These are phyloP conservation scores for Logfia minima DNA, from an alignment of 129 eudicot genomes.

Conservation along the genomic window DNA sequence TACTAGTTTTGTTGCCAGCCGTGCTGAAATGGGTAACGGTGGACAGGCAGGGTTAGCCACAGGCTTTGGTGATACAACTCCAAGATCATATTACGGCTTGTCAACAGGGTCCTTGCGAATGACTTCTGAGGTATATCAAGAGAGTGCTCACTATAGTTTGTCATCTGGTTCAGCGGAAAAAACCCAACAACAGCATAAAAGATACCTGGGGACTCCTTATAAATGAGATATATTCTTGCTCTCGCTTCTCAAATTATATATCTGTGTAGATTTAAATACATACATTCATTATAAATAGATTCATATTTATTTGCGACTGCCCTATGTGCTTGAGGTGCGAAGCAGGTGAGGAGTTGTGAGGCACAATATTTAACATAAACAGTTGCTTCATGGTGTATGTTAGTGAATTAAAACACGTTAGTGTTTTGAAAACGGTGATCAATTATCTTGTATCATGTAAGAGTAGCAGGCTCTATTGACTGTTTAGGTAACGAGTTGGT, in stretches of 20 bases:
- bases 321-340: neutral
- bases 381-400: neutral
- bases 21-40: slow-evolving; percentile 4
- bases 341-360: neutral
- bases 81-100: slow-evolving; percentile 4
- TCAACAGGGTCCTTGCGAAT: slow-evolving; percentile 27
- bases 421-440: neutral
- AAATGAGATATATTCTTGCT: slow-evolving; percentile 45
- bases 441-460: neutral
- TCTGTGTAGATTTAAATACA: neutral
- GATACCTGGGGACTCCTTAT: slow-evolving; percentile 44
- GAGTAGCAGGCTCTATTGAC: neutral
- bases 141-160: slow-evolving; percentile 35
- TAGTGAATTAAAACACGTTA: neutral
- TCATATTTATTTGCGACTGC: neutral
- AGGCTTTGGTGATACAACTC: slow-evolving; percentile 36
- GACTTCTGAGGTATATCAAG: slow-evolving; percentile 38
- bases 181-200: slow-evolving; percentile 46
- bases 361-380: neutral
- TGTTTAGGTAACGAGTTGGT: neutral
- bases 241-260: neutral
- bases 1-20: neutral
- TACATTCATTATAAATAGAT: too few relatives aligned
- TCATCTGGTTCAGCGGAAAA: slow-evolving; percentile 47
- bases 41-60: slow-evolving; percentile 25